Base-by-base conservation (phyloP, 441 rosid species). In the Mallotus japonicus region DNA sequence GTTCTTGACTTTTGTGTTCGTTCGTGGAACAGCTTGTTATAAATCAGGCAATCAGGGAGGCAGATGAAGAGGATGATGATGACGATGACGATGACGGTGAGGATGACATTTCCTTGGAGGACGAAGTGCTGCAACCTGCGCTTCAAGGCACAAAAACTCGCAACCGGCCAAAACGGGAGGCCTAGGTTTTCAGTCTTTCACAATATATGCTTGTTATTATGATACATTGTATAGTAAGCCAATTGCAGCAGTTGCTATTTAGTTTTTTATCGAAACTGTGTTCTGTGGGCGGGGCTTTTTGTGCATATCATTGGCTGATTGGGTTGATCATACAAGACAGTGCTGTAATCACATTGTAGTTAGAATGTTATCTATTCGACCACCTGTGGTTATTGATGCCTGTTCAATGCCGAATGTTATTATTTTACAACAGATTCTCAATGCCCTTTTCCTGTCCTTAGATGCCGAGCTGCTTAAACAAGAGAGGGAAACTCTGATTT, bases 111-210 rank as follows among this genome's bases (percentile, higher is more conserved):
- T 54, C 80, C 6, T 37, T 77, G n/a, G 86, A 88, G 71, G 88
- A 88, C 73, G 71, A 83, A 79, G 71, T 77, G 60, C 69, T 74
- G 76, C 86, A 86, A 75, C 88, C 90, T 13, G 92, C 76, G 34
- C 75, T 82, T 71, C 85, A 50, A 64, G 61, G 62, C 22, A 37
- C 85, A 42, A 87, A 91, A 49, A 77, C 84, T 8, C 85, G 90
- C 62, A 88, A 88, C 77, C 89, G 98, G 44, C 98, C 98, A 42
- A 93, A 89, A 77, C 85, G 90, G 73, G 84, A 90, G 78, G 86
- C 74, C 53, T 89, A 84, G 49, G 73, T 46, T 57, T 44, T 34
- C 66, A 84, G 49, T 71, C 51, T 57, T 44, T 34, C 66, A 6
- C 9, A 0, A 12, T 44, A 50, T 19, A 5, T 73, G 37, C 8